Evolutionary conservation across 2,329 filamentous ascomycete species (phyloP), one percentile per base, ranked within the genome.

Genomic region (Nigrograna mackinnonii): DNA sequence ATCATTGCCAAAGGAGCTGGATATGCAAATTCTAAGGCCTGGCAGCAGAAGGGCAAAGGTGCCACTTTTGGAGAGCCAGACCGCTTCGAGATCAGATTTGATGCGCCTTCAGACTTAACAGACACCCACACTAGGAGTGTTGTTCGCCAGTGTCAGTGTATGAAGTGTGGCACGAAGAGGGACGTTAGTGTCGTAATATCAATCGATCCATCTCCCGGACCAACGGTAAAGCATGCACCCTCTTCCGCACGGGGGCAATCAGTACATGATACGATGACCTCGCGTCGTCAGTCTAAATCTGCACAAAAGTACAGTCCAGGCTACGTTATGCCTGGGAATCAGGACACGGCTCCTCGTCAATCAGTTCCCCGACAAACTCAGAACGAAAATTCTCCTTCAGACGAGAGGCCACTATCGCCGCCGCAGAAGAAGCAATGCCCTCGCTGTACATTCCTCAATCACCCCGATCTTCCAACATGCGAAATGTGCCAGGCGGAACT

Each of bases 361-460:
- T 51, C 54, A 17, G 50, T 51, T 11, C 30, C 20, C 16, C 24
- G 30, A 17, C 20, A 41, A 22, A 17, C 11, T 14, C 13, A 14
- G 17, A 35, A 19, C 4, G 20, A 44, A 14, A 31, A 43, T 9
- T 36, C 37, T 6, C 48, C 52, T n/a, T n/a, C n/a, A n/a, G n/a
- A n/a, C n/a, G n/a, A n/a, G n/a, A n/a, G n/a, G n/a, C 39, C 57
- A n/a, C 36, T 57, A 3, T 52, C 61, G 20, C 59, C 60, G 22
- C 50, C 55, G 7, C 44, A 53, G 35, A 64, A 64, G 44, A 68
- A 66, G 30, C 63, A 65, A 39, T 67, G 64, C 24, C 52, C 52
- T 1, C 57, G 60, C 22, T 68, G 64, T 44, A 67, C 64, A 6
- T 67, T 67, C 43, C 44, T 67, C 13, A 67, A 67, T 37, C 57